phyloP scores from a whole-genome alignment of 257 asterid species.

The Fraxinus pennsylvanica region DNA sequence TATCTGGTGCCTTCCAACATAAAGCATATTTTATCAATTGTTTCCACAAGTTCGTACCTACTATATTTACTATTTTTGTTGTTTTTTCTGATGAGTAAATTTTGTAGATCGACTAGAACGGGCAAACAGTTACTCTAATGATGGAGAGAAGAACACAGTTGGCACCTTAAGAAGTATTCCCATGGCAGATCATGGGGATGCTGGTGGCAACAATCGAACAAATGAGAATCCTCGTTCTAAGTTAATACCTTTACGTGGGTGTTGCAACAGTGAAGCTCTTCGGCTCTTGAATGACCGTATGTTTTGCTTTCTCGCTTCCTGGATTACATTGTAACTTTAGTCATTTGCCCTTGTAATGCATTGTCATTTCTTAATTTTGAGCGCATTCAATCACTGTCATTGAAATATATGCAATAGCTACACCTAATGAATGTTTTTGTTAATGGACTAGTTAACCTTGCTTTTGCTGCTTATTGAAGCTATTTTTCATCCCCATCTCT shows the following conservation, averaged over 20 bases:
- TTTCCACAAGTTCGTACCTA: not conserved
- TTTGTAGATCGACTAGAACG: constrained; percentile 74
- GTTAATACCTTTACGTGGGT: constrained; percentile 69
- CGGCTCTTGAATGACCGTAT: constrained; percentile 75
- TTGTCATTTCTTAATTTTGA: not conserved
- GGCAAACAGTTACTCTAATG: constrained; percentile 57
- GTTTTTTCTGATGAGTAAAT: constrained; percentile 22
- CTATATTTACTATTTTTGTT: constrained; percentile 15
- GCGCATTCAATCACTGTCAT: no score
- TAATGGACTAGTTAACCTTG: not conserved
- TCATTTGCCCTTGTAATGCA: not conserved
- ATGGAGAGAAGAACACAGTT: constrained; percentile 64
- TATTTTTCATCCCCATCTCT: not conserved
- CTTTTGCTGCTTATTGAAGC: constrained; percentile 14
- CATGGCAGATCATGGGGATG: constrained; percentile 53
- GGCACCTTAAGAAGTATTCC: constrained; percentile 48
- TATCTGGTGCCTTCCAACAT: not conserved
- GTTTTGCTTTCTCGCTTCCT: constrained; percentile 22
- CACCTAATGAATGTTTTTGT: not conserved
- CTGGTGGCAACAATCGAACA: constrained; percentile 45
- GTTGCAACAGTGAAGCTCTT: constrained; percentile 67
- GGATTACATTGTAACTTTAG: constrained; percentile 21
- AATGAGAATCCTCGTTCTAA: constrained; percentile 44
- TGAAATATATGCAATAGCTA: not conserved
- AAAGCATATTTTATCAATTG: constrained; percentile 1